These are phyloP conservation scores for Alternaria triticina DNA, from an alignment of 2,329 filamentous ascomycete species.

Conservation along the genomic window DNA sequence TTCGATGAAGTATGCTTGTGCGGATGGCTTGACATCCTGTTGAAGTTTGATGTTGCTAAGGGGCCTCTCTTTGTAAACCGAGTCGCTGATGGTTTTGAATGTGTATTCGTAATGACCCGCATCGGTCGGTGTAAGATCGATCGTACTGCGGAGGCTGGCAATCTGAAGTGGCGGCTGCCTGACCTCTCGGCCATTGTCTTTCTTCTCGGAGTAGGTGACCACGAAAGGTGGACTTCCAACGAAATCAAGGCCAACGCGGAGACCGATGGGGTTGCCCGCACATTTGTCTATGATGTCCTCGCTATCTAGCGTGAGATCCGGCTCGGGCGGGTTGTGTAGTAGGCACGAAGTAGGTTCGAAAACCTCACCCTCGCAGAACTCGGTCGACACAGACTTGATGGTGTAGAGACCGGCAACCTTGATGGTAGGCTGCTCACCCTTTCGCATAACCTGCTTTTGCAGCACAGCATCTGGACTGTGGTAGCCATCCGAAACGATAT, in stretches of 20 bases:
- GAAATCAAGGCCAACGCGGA: slow-evolving; percentile 86
- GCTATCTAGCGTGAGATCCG: slow-evolving; percentile 73
- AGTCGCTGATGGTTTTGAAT: slow-evolving; percentile 81
- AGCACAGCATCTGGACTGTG: slow-evolving; percentile 63
- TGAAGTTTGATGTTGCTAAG: slow-evolving; percentile 70
- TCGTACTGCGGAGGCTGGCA: slow-evolving; percentile 78
- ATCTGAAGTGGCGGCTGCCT: slow-evolving; percentile 58
- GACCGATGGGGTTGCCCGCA: slow-evolving; percentile 88
- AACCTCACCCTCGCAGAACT: slow-evolving; percentile 85
- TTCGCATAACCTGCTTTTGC: slow-evolving; percentile 67
- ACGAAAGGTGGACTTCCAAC: slow-evolving; percentile 91
- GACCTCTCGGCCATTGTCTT: slow-evolving; percentile 59
- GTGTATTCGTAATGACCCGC: slow-evolving; percentile 88
- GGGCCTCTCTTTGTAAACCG: slow-evolving; percentile 70
- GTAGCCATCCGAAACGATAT: slow-evolving; percentile 72
- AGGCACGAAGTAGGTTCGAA: slow-evolving; percentile 94
- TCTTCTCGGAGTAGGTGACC: slow-evolving; percentile 77
- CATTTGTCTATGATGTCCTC: slow-evolving; percentile 94
- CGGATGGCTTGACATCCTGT: slow-evolving; percentile 92
- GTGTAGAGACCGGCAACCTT: slow-evolving; percentile 85
- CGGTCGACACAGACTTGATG: slow-evolving; percentile 77
- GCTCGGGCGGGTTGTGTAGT: slow-evolving; percentile 88
- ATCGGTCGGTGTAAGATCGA: slow-evolving; percentile 80
- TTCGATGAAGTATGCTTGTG: slow-evolving; percentile 73
- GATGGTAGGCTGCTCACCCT: slow-evolving; percentile 70